These are phyloP conservation scores for Agroathelia rolfsii DNA, from an alignment of 1,284 basidiomycete species.

Conservation along the genomic window DNA sequence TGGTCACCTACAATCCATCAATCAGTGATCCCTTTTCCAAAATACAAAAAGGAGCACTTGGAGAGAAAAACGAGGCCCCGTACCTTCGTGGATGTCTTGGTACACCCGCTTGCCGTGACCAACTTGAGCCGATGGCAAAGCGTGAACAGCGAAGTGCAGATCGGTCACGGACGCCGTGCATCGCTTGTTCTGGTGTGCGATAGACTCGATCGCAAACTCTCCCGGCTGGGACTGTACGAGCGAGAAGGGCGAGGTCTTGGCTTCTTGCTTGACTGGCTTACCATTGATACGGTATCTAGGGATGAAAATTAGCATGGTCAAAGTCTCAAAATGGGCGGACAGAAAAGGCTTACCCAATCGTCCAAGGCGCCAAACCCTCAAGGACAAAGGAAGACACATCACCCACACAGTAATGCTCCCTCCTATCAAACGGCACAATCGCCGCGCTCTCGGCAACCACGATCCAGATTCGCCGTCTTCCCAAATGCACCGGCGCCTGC, in stretches of 20 bases:
- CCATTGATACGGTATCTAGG: conserved; percentile 75
- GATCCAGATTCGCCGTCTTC: conserved; percentile 67
- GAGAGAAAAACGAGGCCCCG: conserved; percentile 9
- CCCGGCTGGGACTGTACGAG: conserved; percentile 76
- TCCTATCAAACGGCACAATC: conserved; percentile 75
- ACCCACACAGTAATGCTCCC: conserved; percentile 83
- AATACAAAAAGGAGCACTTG: no score
- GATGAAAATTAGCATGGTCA: conserved; percentile 6
- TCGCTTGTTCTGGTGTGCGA: conserved; percentile 86
- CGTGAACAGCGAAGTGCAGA: conserved; percentile 69
- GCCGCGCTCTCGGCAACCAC: conserved; percentile 93
- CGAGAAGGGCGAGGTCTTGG: conserved; percentile 74
- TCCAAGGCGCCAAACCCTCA: conserved; percentile 95
- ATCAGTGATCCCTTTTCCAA: no score
- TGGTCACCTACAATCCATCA: conserved; percentile 74
- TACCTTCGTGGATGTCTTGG: conserved; percentile 84
- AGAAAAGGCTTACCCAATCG: conserved; percentile 56
- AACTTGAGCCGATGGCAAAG: conserved; percentile 81
- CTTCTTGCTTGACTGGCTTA: conserved; percentile 66
- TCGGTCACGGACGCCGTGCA: conserved; percentile 78
- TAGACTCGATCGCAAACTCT: conserved; percentile 72
- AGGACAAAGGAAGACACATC: conserved; percentile 87
- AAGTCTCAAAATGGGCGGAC: conserved; percentile 6
- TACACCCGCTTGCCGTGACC: conserved; percentile 73
- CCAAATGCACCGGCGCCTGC: conserved; percentile 53